These are phyloP conservation scores for Botrytis squamosa DNA, from an alignment of 2,329 filamentous ascomycete genomes.

Conservation along the genomic window DNA sequence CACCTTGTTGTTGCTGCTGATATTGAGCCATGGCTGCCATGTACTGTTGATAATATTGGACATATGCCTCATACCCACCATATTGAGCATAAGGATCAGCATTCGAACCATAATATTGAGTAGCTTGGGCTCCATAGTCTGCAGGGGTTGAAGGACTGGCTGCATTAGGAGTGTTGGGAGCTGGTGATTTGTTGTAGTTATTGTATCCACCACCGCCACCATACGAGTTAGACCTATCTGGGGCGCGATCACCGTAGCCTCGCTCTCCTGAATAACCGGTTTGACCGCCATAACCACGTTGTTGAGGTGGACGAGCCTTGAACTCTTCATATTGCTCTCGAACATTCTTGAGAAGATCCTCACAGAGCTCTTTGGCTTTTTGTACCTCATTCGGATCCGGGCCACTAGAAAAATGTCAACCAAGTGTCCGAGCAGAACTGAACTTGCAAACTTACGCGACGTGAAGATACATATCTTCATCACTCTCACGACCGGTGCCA, in stretches of 20 bases:
- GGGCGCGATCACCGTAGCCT: slow-evolving; percentile 54
- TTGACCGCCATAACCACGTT: slow-evolving; percentile 54
- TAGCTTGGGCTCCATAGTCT: slow-evolving; percentile 80
- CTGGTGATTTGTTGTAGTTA: slow-evolving; percentile 40
- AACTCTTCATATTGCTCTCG: slow-evolving; percentile 87
- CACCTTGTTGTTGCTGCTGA: slow-evolving; percentile 44
- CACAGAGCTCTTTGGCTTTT: slow-evolving; percentile 82
- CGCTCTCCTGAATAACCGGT: slow-evolving; percentile 46
- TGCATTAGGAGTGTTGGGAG: slow-evolving; percentile 38
- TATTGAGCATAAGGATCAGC: slow-evolving; percentile 87
- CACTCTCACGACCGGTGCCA: slow-evolving; percentile 83
- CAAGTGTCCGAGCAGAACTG: not conserved
- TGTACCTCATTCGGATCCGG: slow-evolving; percentile 85
- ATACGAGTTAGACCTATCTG: slow-evolving; percentile 46
- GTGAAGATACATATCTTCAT: slow-evolving; percentile 95
- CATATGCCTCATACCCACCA: slow-evolving; percentile 78
- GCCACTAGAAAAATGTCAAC: slow-evolving; percentile 54
- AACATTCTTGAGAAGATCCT: slow-evolving; percentile 83
- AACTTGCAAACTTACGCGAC: slow-evolving; percentile 67
- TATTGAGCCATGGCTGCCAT: slow-evolving; percentile 55
- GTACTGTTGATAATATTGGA: slow-evolving; percentile 74
- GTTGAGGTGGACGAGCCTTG: slow-evolving; percentile 72
- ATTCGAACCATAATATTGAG: slow-evolving; percentile 69
- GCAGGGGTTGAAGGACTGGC: slow-evolving; percentile 47
- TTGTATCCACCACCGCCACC: slow-evolving; percentile 41